Conservation (phyloP, 192 early-diverging fungal species). For the Backusella tuberculispora region DNA sequence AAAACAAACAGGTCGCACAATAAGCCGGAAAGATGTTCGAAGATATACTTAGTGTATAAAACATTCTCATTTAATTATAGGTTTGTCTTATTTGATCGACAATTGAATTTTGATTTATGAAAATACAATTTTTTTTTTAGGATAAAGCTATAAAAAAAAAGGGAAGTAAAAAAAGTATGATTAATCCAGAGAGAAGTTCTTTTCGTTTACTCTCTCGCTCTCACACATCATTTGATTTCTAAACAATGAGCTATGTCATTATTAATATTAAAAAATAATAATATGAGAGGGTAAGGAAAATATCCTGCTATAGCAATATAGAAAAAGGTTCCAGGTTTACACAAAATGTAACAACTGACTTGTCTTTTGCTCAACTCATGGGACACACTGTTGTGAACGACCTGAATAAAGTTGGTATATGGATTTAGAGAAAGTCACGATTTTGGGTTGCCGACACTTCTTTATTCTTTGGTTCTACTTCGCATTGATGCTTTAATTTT, state of each 20-base stretch:
- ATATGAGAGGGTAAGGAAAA: neutral
- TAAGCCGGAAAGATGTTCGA: no score
- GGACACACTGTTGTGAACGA: constrained; percentile 5
- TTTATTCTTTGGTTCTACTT: neutral
- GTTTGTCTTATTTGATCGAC: no score
- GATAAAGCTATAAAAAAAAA: no score
- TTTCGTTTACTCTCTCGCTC: no score
- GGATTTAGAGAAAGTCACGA: neutral
- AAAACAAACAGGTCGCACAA: neutral
- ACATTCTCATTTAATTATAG: no score
- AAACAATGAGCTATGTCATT: neutral
- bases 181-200: no score
- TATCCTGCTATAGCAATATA: neutral
- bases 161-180: no score
- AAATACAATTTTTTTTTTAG: no score
- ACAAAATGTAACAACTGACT: constrained; percentile 26
- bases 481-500: constrained; percentile 12
- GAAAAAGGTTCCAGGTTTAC: neutral
- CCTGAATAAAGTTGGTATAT: constrained; percentile 3
- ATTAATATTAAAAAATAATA: neutral
- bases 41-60: no score
- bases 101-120: no score
- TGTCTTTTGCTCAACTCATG: constrained; percentile 15
- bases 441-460: constrained; percentile 1
- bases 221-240: constrained; percentile 1